Conservation (phyloP, 75 land plant species). For the Larix kaempferi region DNA sequence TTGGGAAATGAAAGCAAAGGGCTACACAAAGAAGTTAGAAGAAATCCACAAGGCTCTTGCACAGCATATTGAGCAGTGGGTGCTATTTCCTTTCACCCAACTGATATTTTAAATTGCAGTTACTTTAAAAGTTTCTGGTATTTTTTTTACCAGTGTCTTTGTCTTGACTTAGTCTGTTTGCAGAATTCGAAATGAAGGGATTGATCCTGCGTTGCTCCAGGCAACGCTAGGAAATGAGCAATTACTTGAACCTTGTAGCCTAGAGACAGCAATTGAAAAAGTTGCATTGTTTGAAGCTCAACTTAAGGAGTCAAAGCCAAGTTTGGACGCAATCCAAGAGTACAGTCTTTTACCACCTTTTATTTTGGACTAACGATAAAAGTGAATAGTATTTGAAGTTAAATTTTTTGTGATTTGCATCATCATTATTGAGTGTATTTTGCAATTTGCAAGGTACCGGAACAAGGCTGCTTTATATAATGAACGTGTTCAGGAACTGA, state of each 20-base stretch:
- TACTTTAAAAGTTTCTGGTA: not conserved
- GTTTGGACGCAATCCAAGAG: slow-evolving; percentile 91
- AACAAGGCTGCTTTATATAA: slow-evolving; percentile 61
- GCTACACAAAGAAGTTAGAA: slow-evolving; percentile 58
- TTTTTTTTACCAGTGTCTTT: not conserved
- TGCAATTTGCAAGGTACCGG: slow-evolving; percentile 59
- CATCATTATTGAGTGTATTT: not conserved
- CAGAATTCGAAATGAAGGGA: slow-evolving; percentile 85
- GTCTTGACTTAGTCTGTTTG: slow-evolving; percentile 5
- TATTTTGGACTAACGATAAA: not conserved
- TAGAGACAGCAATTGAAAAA: slow-evolving; percentile 61
- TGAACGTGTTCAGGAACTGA: slow-evolving; percentile 81
- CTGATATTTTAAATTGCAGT: not conserved
- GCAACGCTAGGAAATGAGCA: slow-evolving; percentile 41
- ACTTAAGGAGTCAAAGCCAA: slow-evolving; percentile 86
- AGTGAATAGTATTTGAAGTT: not conserved
- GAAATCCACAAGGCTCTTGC: slow-evolving; percentile 46
- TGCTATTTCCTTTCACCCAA: not conserved
- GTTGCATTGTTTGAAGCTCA: slow-evolving; percentile 82
- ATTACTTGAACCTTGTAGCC: slow-evolving; percentile 33
- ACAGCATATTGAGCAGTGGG: slow-evolving; percentile 84
- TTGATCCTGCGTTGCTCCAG: slow-evolving; percentile 70
- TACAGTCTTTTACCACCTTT: slow-evolving; percentile 22
- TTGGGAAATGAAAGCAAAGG: slow-evolving; percentile 63
- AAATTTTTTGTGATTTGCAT: not conserved